A percentile compares a stretch with the other conserved stretches of the same genome.
These are phyloP conservation scores for Elongisporangium prolatum DNA, from an alignment of 352 stramenopile genomes.

Conservation along the genomic window DNA sequence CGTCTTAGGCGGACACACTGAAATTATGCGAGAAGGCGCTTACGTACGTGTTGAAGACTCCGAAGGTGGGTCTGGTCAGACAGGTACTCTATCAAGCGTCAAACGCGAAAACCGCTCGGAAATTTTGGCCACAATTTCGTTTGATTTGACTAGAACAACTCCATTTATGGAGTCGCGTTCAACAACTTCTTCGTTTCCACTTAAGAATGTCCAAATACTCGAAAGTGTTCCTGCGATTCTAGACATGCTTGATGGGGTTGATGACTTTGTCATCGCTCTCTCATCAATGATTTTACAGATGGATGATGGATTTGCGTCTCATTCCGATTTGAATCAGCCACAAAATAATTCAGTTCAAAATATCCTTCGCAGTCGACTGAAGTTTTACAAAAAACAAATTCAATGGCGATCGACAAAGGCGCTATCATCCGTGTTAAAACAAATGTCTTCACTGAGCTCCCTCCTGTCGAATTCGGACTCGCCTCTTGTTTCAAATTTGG, in stretches of 20 bases:
- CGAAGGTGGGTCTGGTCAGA: conserved; percentile 10
- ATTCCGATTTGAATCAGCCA: conserved; percentile 48
- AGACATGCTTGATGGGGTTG: conserved; percentile 75
- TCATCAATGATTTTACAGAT: conserved; percentile 40
- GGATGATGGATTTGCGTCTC: conserved; percentile 21
- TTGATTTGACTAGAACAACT: conserved; percentile 1
- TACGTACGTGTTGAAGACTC: conserved; percentile 44
- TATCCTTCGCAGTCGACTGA: conserved; percentile 50
- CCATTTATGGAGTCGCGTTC: neutral
- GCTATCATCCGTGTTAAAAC: conserved; percentile 61
- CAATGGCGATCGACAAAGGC: conserved; percentile 79
- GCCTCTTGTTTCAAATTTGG: conserved; percentile 59
- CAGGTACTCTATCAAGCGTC: conserved; percentile 28
- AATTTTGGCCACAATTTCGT: conserved; percentile 22
- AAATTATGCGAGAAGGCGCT: conserved; percentile 64
- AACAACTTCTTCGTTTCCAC: conserved; percentile 18
- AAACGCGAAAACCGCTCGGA: conserved; percentile 39
- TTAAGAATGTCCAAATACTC: conserved; percentile 52
- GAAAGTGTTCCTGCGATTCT: conserved; percentile 72
- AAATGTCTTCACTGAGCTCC: conserved; percentile 42
- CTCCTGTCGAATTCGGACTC: conserved; percentile 45
- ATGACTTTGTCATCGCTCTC: conserved; percentile 44
- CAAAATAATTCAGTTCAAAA: conserved; percentile 63
- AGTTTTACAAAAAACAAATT: conserved; percentile 74
- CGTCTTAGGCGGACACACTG: conserved; percentile 69